Evolutionary conservation across 2,329 filamentous ascomycete species (phyloP).

Genomic region (Trichoderma afroharzianum): DNA sequence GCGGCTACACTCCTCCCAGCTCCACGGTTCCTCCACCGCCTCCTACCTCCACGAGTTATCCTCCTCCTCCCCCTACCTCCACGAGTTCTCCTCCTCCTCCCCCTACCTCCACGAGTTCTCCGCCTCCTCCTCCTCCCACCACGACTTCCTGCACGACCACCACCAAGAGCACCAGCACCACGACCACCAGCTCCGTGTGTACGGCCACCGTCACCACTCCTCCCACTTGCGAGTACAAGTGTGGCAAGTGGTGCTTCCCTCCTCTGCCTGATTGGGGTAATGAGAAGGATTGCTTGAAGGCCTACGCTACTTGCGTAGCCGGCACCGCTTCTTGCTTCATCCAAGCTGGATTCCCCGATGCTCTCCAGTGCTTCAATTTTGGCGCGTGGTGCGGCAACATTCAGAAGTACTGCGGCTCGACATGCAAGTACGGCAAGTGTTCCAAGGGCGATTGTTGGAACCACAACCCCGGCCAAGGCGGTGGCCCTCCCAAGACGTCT

Average conservation of each 20-base stretch:
- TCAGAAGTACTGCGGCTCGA: constrained; percentile 40
- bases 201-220: constrained; percentile 44
- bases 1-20: constrained; percentile 33
- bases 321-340: constrained; percentile 51
- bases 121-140: background rate
- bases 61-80: constrained; percentile 13
- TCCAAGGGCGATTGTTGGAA: constrained; percentile 43
- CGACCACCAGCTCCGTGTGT: constrained; percentile 41
- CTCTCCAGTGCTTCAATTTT: constrained; percentile 49
- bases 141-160: constrained; percentile 29
- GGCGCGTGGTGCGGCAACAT: constrained; percentile 47
- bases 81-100: background rate
- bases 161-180: constrained; percentile 24
- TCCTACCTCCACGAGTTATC: background rate
- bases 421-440: constrained; percentile 35
- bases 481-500: constrained; percentile 29
- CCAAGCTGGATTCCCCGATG: constrained; percentile 47
- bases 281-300: constrained; percentile 38
- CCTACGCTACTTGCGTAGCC: constrained; percentile 43
- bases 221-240: constrained; percentile 51
- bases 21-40: constrained; percentile 25
- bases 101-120: background rate
- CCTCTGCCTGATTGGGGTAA: constrained; percentile 48
- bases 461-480: constrained; percentile 27
- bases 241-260: constrained; percentile 51